Evolutionary conservation across 108 stramenopile genomes (phyloP).

Genomic region (Seminavis robusta): DNA sequence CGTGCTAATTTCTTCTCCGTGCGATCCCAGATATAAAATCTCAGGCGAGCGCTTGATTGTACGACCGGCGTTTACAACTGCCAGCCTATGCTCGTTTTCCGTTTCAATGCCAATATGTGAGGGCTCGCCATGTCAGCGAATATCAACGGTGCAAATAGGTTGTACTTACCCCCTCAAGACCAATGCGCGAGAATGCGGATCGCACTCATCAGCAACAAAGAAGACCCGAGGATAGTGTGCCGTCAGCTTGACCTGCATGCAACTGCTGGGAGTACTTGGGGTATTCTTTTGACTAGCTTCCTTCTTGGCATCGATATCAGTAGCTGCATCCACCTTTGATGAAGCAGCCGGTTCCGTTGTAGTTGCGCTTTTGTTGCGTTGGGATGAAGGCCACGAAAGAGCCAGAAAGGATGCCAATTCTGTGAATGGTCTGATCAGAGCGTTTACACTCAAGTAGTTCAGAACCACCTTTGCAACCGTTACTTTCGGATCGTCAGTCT

Average conservation of each 20-base stretch:
- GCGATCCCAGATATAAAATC: no score
- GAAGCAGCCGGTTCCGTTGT: not conserved
- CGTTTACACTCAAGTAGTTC: conserved; percentile 49
- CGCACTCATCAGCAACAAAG: conserved; percentile 68
- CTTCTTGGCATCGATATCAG: not conserved
- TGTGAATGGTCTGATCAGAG: conserved; percentile 38
- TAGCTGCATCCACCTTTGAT: not conserved
- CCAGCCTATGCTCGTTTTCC: no score
- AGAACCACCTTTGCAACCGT: conserved; percentile 37
- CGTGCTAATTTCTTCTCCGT: no score
- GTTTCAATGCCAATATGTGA: no score
- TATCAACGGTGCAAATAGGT: no score
- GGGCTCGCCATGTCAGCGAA: no score
- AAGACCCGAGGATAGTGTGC: conserved; percentile 72
- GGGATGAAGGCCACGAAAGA: not conserved
- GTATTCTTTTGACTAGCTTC: not conserved
- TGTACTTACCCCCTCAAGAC: conserved; percentile 60
- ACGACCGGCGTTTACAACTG: no score
- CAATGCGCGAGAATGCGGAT: conserved; percentile 57
- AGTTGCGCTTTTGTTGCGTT: not conserved
- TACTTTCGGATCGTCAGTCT: conserved; percentile 14
- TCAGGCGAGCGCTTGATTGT: no score
- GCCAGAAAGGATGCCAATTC: conserved; percentile 41
- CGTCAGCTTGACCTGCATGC: conserved; percentile 47
- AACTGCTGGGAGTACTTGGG: not conserved